Evolutionary conservation across 176 grass and related monocot species (phyloP), one percentile per base, ranked within the genome.

Genomic region (Pharus latifolius): DNA sequence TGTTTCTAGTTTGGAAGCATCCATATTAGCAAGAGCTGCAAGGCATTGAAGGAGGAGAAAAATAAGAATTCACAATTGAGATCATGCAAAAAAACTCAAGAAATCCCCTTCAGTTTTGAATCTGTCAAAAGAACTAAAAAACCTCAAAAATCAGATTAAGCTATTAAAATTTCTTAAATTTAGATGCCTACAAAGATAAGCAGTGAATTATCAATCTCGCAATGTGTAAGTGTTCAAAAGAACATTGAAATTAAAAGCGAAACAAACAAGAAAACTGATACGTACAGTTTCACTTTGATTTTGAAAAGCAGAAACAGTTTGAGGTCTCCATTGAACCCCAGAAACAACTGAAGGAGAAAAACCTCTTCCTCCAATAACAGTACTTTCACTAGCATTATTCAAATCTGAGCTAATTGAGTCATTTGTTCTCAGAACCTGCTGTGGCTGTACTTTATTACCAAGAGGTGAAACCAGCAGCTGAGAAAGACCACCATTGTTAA

Each of bases 281-380:
- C 85, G 7, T 98, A 99, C 95, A 22, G 51, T 79, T 85, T 99
- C 95, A 76, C 73, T 96, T 80, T 84, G 72, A 89, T 82, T 85
- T 76, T 84, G 84, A 54, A 94, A 99, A 76, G 76, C 48, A 76
- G 81, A 46, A 74, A 82, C 48, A 62, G 66, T 71, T 82, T 90
- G 89, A 62, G 84, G 76, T 70, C 84, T 93, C 90, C 87, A 91
- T 66, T 90, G 90, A 85, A 70, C 77, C 16, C 87, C 89, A 83
- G 90, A 79, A 72, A 81, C 82, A 80, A 90, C 48, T 78, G 84
- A 73, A 54, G 90, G 70, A 56, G 84, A 68, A 87, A 89, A 92
- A 28, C 86, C 85, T 81, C 84, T 88, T 75, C 75, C 84, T 76
- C 87, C 90, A 53, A 86, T 41, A 67, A 85, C 49, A 26, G 90